These are phyloP conservation scores for Closterium sp. DNA, from an alignment of 139 green algal species.

Conservation along the genomic window DNA sequence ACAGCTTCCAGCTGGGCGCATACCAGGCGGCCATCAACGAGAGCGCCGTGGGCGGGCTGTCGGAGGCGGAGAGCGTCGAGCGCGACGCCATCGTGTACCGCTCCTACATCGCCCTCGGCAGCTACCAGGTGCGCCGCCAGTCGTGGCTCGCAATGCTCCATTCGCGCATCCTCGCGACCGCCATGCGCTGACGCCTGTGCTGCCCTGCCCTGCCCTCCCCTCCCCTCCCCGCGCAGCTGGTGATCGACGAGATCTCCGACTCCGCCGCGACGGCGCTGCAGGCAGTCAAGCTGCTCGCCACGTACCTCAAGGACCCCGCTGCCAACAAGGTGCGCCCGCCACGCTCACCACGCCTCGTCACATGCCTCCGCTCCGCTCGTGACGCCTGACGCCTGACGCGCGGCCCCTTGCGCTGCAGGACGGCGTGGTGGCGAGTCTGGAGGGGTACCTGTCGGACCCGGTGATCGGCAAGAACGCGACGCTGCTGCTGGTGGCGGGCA, in stretches of 20 bases:
- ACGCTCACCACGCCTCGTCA: too few species aligned
- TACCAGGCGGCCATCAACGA: slow-evolving; percentile 92
- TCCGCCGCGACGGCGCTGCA: slow-evolving; percentile 72
- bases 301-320: slow-evolving; percentile 67
- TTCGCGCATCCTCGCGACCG: background rate
- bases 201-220: too few species aligned
- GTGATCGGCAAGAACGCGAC: slow-evolving; percentile 73
- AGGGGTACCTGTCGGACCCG: slow-evolving; percentile 75
- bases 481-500: slow-evolving; percentile 76
- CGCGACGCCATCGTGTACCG: slow-evolving; percentile 85
- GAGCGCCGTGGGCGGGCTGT: slow-evolving; percentile 73
- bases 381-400: background rate
- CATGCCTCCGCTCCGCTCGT: slow-evolving; percentile 45
- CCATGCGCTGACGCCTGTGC: background rate
- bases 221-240: slow-evolving; percentile 68
- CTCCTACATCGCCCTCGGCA: slow-evolving; percentile 93
- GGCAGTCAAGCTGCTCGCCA: slow-evolving; percentile 85
- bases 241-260: slow-evolving; percentile 83
- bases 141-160: background rate
- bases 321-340: slow-evolving; percentile 44
- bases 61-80: slow-evolving; percentile 73
- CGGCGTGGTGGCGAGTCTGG: slow-evolving; percentile 58
- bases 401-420: slow-evolving; percentile 35
- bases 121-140: slow-evolving; percentile 35
- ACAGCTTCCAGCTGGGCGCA: slow-evolving; percentile 89